phyloP scores from a whole-genome alignment of 164 flowering plant species.

The Magnolia changhungtana region DNA sequence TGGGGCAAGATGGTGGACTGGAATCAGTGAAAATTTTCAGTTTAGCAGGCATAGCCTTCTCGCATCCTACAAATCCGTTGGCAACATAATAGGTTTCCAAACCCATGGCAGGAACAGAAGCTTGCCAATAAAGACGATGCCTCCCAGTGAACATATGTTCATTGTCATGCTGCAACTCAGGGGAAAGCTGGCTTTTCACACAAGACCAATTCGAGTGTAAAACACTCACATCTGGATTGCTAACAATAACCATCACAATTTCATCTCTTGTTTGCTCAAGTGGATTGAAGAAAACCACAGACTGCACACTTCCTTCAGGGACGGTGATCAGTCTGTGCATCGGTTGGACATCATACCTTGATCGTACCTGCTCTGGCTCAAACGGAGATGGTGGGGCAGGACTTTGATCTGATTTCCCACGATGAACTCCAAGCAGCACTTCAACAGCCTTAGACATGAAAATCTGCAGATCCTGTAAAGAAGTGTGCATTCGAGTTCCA shows the following conservation, averaged over 20 bases:
- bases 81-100: slow-evolving; percentile 83
- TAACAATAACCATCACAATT: slow-evolving; percentile 79
- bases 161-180: slow-evolving; percentile 70
- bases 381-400: slow-evolving; percentile 44
- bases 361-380: slow-evolving; percentile 75
- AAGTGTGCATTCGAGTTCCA: slow-evolving; percentile 88
- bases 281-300: slow-evolving; percentile 81
- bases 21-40: slow-evolving; percentile 39
- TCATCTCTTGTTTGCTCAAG: slow-evolving; percentile 84
- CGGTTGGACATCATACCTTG: slow-evolving; percentile 82
- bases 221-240: slow-evolving; percentile 65
- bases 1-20: slow-evolving; percentile 44
- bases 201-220: slow-evolving; percentile 90
- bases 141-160: slow-evolving; percentile 65
- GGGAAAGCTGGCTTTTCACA: slow-evolving; percentile 80
- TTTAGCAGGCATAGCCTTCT: slow-evolving; percentile 68
- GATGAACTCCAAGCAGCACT: slow-evolving; percentile 64
- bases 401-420: slow-evolving; percentile 60
- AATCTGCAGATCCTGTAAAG: slow-evolving; percentile 81
- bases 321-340: slow-evolving; percentile 52
- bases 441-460: slow-evolving; percentile 96
- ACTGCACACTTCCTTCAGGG: slow-evolving; percentile 59
- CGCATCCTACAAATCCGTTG: slow-evolving; percentile 72
- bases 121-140: slow-evolving; percentile 86
- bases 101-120: slow-evolving; percentile 85